Conservation (phyloP, 306 rosid genomes). For the Corylus americana region DNA sequence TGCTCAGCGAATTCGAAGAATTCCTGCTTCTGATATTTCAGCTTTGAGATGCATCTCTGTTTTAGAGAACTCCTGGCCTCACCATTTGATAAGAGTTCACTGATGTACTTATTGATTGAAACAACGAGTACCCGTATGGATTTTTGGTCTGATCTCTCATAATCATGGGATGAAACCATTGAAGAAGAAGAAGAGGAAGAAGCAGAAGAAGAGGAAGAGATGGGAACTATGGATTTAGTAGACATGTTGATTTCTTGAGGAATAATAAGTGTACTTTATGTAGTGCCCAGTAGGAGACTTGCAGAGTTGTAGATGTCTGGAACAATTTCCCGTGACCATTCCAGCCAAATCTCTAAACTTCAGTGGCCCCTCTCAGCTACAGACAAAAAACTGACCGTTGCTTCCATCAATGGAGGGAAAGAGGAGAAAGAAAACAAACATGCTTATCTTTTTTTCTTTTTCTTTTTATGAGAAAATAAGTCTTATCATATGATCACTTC, state of each 20-base stretch:
- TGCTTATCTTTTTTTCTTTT: constrained; percentile 26
- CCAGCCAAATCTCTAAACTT: constrained; percentile 40
- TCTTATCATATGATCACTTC: constrained; percentile 25
- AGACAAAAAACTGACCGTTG: constrained; percentile 35
- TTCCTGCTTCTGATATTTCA: constrained; percentile 50
- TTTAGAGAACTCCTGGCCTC: constrained; percentile 46
- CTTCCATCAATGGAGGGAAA: constrained; percentile 26
- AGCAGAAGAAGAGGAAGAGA: constrained; percentile 10
- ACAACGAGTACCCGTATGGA: constrained; percentile 48
- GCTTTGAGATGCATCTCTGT: constrained; percentile 48
- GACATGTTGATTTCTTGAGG: constrained; percentile 23
- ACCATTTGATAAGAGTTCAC: constrained; percentile 43
- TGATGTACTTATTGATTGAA: constrained; percentile 56
- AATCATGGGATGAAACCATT: constrained; percentile 27
- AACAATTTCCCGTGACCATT: constrained; percentile 64
- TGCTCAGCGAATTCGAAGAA: constrained; percentile 71
- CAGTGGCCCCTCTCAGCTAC: constrained; percentile 29
- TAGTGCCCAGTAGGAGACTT: constrained; percentile 10
- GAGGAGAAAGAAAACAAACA: constrained; percentile 10
- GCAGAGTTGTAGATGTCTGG: constrained; percentile 23
- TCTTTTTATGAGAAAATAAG: constrained; percentile 17
- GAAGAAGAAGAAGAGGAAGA: constrained; percentile 23
- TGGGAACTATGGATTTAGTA: constrained; percentile 23
- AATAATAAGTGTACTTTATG: neutral
- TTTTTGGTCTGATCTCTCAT: constrained; percentile 53